These are phyloP conservation scores for Monosporascus sp. DNA, from an alignment of 2,329 filamentous ascomycete genomes.

Conservation along the genomic window DNA sequence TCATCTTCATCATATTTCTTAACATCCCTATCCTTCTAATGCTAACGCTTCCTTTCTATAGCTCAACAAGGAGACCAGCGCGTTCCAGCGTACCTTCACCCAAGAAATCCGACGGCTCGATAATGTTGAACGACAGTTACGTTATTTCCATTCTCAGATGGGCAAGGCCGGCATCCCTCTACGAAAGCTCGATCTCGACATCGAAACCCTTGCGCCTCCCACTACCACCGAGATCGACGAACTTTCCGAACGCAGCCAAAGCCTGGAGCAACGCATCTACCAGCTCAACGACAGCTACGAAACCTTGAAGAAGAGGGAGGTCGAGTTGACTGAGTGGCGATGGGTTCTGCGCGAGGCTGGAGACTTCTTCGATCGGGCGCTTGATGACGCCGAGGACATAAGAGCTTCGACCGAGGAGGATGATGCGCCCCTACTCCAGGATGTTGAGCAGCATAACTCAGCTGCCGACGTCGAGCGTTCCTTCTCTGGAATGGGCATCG, in stretches of 20 bases:
- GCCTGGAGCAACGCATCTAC: constrained; percentile 82
- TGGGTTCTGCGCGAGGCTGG: constrained; percentile 96
- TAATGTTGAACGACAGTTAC: constrained; percentile 95
- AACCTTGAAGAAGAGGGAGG: constrained; percentile 94
- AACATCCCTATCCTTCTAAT: too few relatives aligned
- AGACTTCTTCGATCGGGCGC: constrained; percentile 93
- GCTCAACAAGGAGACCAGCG: constrained; percentile 89
- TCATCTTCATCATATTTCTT: too few relatives aligned
- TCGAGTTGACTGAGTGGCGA: constrained; percentile 95
- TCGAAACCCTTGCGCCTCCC: constrained; percentile 78
- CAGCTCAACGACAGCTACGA: constrained; percentile 98
- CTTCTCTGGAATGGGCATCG: constrained; percentile 98
- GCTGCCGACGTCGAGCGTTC: constrained; percentile 70
- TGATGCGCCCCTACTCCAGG: constrained; percentile 86
- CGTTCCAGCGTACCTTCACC: constrained; percentile 95
- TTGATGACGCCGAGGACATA: constrained; percentile 95
- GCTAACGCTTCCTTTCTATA: constrained; percentile 29
- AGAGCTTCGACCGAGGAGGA: constrained; percentile 84
- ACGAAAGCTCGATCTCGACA: constrained; percentile 85
- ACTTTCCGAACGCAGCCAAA: constrained; percentile 85
- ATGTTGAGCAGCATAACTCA: constrained; percentile 76
- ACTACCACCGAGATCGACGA: constrained; percentile 95
- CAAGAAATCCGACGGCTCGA: constrained; percentile 96
- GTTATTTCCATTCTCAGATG: constrained; percentile 97
- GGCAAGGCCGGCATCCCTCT: constrained; percentile 84